Conservation (phyloP, 2,329 filamentous ascomycete genomes). For the Penicillium sp. region DNA sequence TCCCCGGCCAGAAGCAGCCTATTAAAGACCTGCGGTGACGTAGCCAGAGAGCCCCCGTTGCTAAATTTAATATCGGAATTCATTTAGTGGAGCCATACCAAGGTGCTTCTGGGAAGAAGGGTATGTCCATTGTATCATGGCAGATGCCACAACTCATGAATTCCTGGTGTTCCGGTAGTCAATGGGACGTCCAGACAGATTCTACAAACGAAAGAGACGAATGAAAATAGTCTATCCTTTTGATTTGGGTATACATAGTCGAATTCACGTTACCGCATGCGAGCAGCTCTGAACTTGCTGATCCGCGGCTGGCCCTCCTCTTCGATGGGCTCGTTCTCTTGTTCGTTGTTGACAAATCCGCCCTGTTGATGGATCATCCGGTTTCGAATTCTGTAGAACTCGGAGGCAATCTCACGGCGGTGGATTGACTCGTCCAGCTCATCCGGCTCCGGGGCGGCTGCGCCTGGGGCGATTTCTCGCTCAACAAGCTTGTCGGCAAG, state of each 20-base stretch:
- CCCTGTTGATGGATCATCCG: constrained; percentile 78
- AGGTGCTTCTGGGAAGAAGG: constrained; percentile 1
- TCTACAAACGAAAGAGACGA: background rate
- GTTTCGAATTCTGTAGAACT: constrained; percentile 81
- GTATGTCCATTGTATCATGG: constrained; percentile 7
- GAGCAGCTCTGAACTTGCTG: constrained; percentile 50
- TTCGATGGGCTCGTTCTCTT: constrained; percentile 66
- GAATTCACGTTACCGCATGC: constrained; percentile 25
- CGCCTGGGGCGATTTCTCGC: constrained; percentile 41
- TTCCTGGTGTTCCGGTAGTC: constrained; percentile 2
- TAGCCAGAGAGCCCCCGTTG: constrained; percentile 17
- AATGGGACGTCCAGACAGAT: background rate
- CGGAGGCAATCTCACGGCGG: constrained; percentile 72
- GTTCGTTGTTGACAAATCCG: constrained; percentile 72
- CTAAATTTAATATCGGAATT: constrained; percentile 15
- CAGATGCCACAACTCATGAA: constrained; percentile 3
- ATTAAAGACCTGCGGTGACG: constrained; percentile 7
- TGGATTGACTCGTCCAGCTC: constrained; percentile 71
- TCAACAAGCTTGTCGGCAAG: constrained; percentile 61
- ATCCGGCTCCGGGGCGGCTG: constrained; percentile 52
- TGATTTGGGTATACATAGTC: constrained; percentile 4
- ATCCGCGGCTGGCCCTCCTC: constrained; percentile 44
- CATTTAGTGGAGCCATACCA: constrained; percentile 4
- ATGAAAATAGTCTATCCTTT: constrained; percentile 1
- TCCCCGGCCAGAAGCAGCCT: background rate